phyloP scores from a whole-genome alignment of 768 basidiomycete genomes.

The Boletus rubropictus region DNA sequence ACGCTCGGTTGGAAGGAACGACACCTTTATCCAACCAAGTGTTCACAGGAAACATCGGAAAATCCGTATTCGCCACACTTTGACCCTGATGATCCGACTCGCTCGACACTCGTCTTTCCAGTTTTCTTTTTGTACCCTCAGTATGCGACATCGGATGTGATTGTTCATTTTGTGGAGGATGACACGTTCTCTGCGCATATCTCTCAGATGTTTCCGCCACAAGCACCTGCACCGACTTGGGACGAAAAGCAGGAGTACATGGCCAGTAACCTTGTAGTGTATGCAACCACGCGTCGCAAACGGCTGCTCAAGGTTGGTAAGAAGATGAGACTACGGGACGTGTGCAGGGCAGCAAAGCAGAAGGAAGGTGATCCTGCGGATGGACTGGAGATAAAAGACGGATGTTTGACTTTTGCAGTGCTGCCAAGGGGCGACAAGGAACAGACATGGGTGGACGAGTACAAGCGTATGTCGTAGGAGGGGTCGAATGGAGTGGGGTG shows the following conservation, averaged over 20 bases:
- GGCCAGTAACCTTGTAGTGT: constrained; percentile 62
- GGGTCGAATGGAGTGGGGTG: neutral
- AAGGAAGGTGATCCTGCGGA: constrained; percentile 59
- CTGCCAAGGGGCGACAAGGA: constrained; percentile 74
- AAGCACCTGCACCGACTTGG: constrained; percentile 65
- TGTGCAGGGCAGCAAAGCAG: constrained; percentile 56
- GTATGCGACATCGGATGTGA: constrained; percentile 82
- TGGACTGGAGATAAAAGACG: constrained; percentile 80
- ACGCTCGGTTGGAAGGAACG: constrained; percentile 49
- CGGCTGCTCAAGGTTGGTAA: constrained; percentile 87
- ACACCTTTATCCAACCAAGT: constrained; percentile 56
- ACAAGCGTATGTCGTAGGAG: constrained; percentile 47
- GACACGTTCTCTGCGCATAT: constrained; percentile 78
- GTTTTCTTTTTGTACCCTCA: constrained; percentile 93
- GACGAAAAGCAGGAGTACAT: constrained; percentile 66
- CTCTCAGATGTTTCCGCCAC: constrained; percentile 75
- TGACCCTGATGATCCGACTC: constrained; percentile 56
- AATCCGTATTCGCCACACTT: constrained; percentile 62
- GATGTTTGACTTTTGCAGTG: constrained; percentile 74
- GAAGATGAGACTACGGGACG: constrained; percentile 79
- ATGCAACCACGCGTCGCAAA: constrained; percentile 72
- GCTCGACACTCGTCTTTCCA: constrained; percentile 67
- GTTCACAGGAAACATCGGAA: constrained; percentile 42
- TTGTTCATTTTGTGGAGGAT: constrained; percentile 79
- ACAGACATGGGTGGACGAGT: constrained; percentile 81